Conservation (phyloP, 352 stramenopile genomes). For the Thalassiosira livingstoniorum region DNA sequence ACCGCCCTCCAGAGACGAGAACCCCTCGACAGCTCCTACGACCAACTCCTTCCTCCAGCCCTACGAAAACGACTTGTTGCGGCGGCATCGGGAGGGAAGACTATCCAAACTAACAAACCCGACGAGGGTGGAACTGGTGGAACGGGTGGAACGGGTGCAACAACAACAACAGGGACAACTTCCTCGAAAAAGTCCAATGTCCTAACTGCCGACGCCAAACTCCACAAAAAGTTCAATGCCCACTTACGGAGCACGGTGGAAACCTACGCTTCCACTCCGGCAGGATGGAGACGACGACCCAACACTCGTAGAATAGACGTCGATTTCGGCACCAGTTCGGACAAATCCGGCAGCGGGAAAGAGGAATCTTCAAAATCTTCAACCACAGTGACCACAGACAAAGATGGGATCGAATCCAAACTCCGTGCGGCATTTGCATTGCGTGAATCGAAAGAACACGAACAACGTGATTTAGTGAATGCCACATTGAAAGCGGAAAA, state of each 20-base stretch:
- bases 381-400: constrained; percentile 34
- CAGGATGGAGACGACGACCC: constrained; percentile 53
- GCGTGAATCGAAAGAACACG: constrained; percentile 78
- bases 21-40: constrained; percentile 76
- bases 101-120: neutral
- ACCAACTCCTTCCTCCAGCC: constrained; percentile 58
- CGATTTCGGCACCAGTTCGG: constrained; percentile 65
- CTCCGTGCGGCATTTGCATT: constrained; percentile 79
- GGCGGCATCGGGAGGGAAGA: constrained; percentile 20
- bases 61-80: constrained; percentile 55
- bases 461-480: constrained; percentile 76
- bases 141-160: too few relatives aligned
- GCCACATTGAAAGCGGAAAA: constrained; percentile 66
- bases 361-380: too few relatives aligned
- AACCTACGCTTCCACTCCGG: constrained; percentile 65
- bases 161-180: too few relatives aligned
- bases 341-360: constrained; percentile 34
- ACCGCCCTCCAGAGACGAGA: constrained; percentile 52
- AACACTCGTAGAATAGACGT: constrained; percentile 54
- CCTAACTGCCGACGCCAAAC: constrained; percentile 67
- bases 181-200: constrained; percentile 39
- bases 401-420: constrained; percentile 47
- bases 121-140: neutral
- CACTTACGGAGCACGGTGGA: constrained; percentile 70
- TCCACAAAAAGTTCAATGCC: constrained; percentile 68